These are phyloP conservation scores for Neoboletus subvelutipes DNA, from an alignment of 768 basidiomycete genomes.

Conservation along the genomic window DNA sequence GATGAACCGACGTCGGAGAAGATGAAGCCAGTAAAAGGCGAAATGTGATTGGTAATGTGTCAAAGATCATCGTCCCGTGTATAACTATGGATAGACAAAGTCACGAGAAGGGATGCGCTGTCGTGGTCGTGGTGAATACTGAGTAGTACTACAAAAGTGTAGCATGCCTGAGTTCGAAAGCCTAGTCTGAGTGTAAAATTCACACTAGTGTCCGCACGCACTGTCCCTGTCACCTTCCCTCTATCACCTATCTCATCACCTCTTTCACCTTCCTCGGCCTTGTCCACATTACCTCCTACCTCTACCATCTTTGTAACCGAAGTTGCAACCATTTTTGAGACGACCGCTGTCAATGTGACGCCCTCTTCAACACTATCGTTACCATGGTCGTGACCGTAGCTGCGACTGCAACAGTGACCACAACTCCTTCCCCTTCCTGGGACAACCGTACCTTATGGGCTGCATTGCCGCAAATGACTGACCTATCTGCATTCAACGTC, in stretches of 20 bases:
- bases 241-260: neutral
- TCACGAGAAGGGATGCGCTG: too few relatives aligned
- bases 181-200: too few relatives aligned
- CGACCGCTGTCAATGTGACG: conserved; percentile 2
- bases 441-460: conserved; percentile 45
- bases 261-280: neutral
- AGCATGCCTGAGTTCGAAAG: too few relatives aligned
- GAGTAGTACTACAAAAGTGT: too few relatives aligned
- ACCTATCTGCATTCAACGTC: conserved; percentile 61
- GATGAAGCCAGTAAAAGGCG: too few relatives aligned
- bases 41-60: too few relatives aligned
- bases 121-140: too few relatives aligned
- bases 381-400: conserved; percentile 11
- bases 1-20: too few relatives aligned
- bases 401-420: neutral
- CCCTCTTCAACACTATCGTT: conserved; percentile 6
- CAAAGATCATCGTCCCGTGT: too few relatives aligned
- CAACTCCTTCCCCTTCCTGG: conserved; percentile 11
- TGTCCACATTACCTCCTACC: neutral
- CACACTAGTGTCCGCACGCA: too few relatives aligned
- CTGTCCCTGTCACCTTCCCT: neutral
- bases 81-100: too few relatives aligned
- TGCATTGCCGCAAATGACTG: conserved; percentile 50
- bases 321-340: conserved; percentile 7
- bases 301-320: conserved; percentile 1